phyloP scores from a whole-genome alignment of 225 moss, liverwort and hornwort genomes.

The Thuidium tamariscinum region DNA sequence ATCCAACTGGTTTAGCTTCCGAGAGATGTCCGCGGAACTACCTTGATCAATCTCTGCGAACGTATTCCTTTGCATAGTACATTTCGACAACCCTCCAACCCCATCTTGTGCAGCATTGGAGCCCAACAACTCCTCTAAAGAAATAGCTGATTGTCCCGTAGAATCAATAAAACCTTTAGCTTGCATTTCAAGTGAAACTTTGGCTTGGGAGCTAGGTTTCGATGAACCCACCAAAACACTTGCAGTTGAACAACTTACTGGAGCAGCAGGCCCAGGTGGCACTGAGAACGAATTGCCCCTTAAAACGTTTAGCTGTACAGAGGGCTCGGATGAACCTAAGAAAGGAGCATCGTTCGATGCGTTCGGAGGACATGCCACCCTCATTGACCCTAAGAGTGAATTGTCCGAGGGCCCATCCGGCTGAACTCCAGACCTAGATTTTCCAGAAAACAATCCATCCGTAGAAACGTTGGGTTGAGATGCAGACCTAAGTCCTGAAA shows the following conservation, averaged over 20 bases:
- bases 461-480: background rate
- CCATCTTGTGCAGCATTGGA: background rate
- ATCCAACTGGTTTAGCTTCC: conserved; percentile 12
- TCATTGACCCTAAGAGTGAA: background rate
- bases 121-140: conserved; percentile 5
- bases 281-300: background rate
- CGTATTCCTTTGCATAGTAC: background rate
- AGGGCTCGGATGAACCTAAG: background rate
- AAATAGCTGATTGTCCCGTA: background rate
- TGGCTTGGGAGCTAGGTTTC: background rate
- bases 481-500: background rate
- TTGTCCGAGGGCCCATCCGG: conserved; percentile 1
- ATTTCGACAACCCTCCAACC: background rate
- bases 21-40: background rate
- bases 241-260: background rate
- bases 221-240: background rate
- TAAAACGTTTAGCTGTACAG: background rate
- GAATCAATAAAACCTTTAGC: background rate
- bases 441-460: background rate
- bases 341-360: background rate
- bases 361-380: background rate
- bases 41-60: background rate
- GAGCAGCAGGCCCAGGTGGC: background rate
- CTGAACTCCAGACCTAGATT: conserved; percentile 12
- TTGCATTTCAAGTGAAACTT: background rate